Conservation (phyloP, 179 eudicot species). For the Camellia oleifera region DNA sequence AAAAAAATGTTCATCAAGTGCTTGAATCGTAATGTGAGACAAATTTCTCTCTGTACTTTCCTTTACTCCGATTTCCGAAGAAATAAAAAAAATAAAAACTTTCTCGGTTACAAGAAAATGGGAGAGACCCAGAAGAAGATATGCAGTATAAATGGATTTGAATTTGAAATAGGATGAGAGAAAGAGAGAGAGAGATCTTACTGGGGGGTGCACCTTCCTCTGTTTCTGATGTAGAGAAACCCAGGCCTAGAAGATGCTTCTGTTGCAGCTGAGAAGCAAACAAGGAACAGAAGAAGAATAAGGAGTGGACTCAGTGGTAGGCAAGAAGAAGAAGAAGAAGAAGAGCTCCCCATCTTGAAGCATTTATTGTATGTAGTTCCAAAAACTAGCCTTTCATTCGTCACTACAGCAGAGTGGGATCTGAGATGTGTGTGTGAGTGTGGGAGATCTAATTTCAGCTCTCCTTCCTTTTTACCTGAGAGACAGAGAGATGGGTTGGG, state of each 20-base stretch:
- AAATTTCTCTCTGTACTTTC: background rate
- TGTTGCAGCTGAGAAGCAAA: constrained; percentile 16
- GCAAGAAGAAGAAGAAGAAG: background rate
- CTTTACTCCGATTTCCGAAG: background rate
- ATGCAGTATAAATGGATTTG: background rate
- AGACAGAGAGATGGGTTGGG: background rate
- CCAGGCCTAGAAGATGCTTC: constrained; percentile 35
- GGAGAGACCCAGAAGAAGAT: background rate
- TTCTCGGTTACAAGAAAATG: background rate
- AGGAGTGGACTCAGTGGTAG: constrained; percentile 30
- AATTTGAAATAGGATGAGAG: constrained; percentile 2
- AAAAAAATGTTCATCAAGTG: too few relatives aligned
- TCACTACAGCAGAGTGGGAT: constrained; percentile 11
- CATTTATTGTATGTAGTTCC: constrained; percentile 10
- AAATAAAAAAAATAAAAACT: background rate
- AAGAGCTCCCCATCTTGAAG: constrained; percentile 12
- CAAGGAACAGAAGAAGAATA: constrained; percentile 16
- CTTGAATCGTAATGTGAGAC: too few relatives aligned
- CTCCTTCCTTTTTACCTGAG: background rate
- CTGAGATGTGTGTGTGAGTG: background rate
- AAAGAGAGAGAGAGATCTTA: constrained; percentile 27
- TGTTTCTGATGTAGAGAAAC: constrained; percentile 52
- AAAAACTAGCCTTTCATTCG: constrained; percentile 20
- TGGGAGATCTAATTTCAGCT: background rate
- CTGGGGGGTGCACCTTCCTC: constrained; percentile 91